Evolutionary conservation across 805 yeast genomes (phyloP), one percentile per base, ranked within the genome.

Genomic region (Scheffersomyces ergatensis): DNA sequence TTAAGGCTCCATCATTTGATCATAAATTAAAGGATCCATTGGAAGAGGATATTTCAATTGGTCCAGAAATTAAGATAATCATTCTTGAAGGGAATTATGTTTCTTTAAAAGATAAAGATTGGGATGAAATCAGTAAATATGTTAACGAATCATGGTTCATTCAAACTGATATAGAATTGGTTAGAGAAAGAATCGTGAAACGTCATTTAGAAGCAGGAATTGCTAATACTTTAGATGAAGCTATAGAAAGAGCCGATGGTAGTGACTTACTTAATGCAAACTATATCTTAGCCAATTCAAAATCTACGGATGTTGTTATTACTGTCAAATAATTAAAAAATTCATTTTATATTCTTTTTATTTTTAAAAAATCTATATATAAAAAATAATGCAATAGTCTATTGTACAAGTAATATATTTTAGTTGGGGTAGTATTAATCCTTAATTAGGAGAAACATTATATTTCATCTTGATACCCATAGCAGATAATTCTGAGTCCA

Each of bases 401-500:
- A 29, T 12, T 25, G 20, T 33, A 24, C 30, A 25, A 34, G 14
- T 26, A 14, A 13, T 19, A 6, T n/a, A n/a, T n/a, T n/a, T 18
- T 11, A 20, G 17, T 4, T 5, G 19, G 29, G 8, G 30, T 7
- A 16, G 15, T 6, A 5, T 13, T 19, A 13, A 18, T 34, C 4
- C 26, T 40, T 46, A 53, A 35, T 46, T 47, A 27, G 89, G 96
- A 39, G 76, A 82, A 38, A 90, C 95, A 55, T 87, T 87, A 70
- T 88, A 92, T 49, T 84, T 82, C 84, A 93, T 76, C 65, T 86
- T 83, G 52, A 93, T 89, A 68, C 98, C 98, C 99, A 93, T 93
- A 13, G 99, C 98, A 14, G 95, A 81, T 52, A 93, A 76, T 65
- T 93, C 99, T 25, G 96, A 87, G 57, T 93, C 98, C 60, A 93